A percentile compares a stretch with the other conserved stretches of the same genome.
Evolutionary conservation across 2,329 filamentous ascomycete genomes (phyloP).

Genomic region (Aureobasidium leucospermi): DNA sequence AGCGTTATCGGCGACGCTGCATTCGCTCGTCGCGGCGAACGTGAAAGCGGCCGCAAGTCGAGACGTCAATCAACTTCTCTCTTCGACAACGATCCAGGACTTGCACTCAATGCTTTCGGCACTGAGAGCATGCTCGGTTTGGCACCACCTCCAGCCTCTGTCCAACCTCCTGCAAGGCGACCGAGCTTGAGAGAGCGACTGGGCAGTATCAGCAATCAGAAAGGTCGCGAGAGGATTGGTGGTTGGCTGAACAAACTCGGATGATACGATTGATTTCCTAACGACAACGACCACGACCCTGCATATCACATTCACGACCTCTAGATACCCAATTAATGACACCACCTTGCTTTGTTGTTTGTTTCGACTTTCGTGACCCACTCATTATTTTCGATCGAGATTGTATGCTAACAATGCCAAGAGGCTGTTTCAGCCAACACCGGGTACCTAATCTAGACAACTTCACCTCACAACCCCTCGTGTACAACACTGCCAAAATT

Average conservation of each 20-base stretch:
- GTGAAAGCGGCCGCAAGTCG: constrained; percentile 22
- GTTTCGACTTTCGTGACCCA: not conserved
- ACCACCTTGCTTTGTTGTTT: not conserved
- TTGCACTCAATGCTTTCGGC: constrained; percentile 28
- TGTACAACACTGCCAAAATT: not conserved
- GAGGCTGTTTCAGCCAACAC: no score
- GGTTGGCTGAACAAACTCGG: constrained; percentile 8
- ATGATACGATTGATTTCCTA: not conserved
- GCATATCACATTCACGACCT: not conserved
- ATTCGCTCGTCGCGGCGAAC: constrained; percentile 25
- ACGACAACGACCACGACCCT: not conserved
- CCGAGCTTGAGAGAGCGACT: not conserved
- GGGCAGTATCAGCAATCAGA: constrained; percentile 6
- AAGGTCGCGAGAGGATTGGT: constrained; percentile 1
- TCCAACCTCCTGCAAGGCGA: not conserved
- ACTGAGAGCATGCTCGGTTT: constrained; percentile 28
- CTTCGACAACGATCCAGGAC: constrained; percentile 20
- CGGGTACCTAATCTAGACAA: not conserved
- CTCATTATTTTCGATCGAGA: not conserved
- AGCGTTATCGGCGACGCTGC: constrained; percentile 26
- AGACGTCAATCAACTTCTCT: constrained; percentile 18
- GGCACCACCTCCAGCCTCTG: not conserved
- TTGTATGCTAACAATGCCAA: no score
- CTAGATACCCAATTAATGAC: not conserved
- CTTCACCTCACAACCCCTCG: not conserved